Evolutionary conservation across 768 basidiomycete species (phyloP).

Genomic region (Lactifluus pinguis): DNA sequence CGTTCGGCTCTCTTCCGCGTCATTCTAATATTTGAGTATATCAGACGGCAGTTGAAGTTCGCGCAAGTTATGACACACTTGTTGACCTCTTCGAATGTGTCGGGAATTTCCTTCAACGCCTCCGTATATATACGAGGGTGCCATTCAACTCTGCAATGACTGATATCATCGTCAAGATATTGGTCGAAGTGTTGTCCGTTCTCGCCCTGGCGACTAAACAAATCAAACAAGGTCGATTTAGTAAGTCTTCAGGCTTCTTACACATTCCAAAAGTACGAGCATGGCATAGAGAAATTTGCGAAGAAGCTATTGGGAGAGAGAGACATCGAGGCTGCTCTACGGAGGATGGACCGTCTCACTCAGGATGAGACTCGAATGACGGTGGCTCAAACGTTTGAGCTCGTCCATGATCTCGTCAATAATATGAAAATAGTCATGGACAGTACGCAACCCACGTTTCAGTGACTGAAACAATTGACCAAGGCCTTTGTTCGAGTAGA

Average conservation of each 20-base stretch:
- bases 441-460: no score
- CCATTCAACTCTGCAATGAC: background rate
- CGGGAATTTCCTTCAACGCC: background rate
- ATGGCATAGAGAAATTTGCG: background rate
- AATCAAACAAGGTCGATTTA: background rate
- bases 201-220: background rate
- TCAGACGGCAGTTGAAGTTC: background rate
- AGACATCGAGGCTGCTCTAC: background rate
- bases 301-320: background rate
- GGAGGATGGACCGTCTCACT: no score
- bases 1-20: background rate
- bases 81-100: background rate
- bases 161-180: background rate
- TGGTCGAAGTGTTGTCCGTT: background rate
- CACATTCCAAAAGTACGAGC: slow-evolving; percentile 13
- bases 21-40: background rate
- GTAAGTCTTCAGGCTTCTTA: background rate
- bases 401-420: no score
- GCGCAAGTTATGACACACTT: background rate
- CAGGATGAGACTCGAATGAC: no score
- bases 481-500: background rate
- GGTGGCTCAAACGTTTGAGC: no score
- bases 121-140: background rate
- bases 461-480: background rate
- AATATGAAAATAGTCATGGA: no score